These are phyloP conservation scores for Beauveria caledonica DNA, from an alignment of 2,329 filamentous ascomycete genomes.

Conservation along the genomic window DNA sequence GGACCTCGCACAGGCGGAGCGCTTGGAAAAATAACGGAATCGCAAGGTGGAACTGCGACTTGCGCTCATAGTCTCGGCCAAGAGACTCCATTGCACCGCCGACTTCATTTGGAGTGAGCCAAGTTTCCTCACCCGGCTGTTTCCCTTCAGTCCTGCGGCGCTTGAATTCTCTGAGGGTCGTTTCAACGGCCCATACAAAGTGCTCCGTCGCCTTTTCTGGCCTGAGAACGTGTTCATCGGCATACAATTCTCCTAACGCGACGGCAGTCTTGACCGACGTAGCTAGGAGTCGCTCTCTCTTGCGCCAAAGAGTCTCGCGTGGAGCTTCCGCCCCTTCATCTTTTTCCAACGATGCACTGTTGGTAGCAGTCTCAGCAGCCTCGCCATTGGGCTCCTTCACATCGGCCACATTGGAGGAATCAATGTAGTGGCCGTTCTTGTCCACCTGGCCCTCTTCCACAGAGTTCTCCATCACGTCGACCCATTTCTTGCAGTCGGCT, in stretches of 20 bases:
- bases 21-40: conserved; percentile 83
- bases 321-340: conserved; percentile 15
- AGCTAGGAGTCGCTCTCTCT: conserved; percentile 59
- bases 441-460: conserved; percentile 39
- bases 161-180: conserved; percentile 64
- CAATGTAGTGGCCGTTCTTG: conserved; percentile 27
- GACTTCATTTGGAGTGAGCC: conserved; percentile 62
- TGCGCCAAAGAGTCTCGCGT: conserved; percentile 44
- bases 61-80: conserved; percentile 66
- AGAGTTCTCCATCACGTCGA: conserved; percentile 44
- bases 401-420: background rate
- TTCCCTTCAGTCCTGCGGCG: conserved; percentile 59
- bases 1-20: conserved; percentile 54
- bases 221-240: conserved; percentile 66
- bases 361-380: no score
- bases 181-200: conserved; percentile 75
- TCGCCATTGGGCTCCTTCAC: background rate
- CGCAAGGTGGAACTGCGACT: conserved; percentile 69
- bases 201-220: conserved; percentile 62
- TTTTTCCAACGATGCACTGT: background rate
- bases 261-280: conserved; percentile 69
- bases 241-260: conserved; percentile 79
- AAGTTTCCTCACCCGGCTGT: conserved; percentile 61
- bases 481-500: conserved; percentile 57
- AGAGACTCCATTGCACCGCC: conserved; percentile 70